These are phyloP conservation scores for Nemophila menziesii DNA, from an alignment of 257 asterid species.

Conservation along the genomic window DNA sequence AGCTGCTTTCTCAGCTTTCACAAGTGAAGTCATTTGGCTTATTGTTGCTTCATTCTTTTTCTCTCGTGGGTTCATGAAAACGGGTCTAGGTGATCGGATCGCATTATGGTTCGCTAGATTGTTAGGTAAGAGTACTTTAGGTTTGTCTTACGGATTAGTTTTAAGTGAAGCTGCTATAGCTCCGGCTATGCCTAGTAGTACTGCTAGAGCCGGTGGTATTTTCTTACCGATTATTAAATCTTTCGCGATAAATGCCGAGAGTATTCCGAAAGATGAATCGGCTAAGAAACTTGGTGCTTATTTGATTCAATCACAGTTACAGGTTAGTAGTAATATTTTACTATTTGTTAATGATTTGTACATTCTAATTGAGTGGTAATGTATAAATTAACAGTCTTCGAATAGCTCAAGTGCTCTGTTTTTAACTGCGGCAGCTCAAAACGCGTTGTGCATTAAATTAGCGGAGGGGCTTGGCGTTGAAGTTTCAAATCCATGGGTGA, in stretches of 20 bases:
- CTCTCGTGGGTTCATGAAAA: slow-evolving; percentile 61
- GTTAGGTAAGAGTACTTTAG: slow-evolving; percentile 60
- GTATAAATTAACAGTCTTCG: slow-evolving; percentile 40
- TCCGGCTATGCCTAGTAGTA: slow-evolving; percentile 74
- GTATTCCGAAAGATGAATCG: slow-evolving; percentile 50
- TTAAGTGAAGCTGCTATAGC: slow-evolving; percentile 52
- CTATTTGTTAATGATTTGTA: neutral
- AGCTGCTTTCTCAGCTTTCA: slow-evolving; percentile 59
- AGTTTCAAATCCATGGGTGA: slow-evolving; percentile 48
- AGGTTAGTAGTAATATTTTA: slow-evolving; percentile 24
- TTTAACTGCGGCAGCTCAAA: slow-evolving; percentile 83
- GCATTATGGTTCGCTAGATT: slow-evolving; percentile 52
- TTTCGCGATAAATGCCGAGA: slow-evolving; percentile 37
- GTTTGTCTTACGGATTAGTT: slow-evolving; percentile 57
- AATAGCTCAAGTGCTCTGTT: slow-evolving; percentile 67
- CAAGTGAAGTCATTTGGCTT: slow-evolving; percentile 71
- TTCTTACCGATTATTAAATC: slow-evolving; percentile 73
- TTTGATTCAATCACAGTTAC: slow-evolving; percentile 62
- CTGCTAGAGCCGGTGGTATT: slow-evolving; percentile 77
- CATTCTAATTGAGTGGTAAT: neutral
- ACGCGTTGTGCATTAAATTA: slow-evolving; percentile 52
- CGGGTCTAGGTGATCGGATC: slow-evolving; percentile 75
- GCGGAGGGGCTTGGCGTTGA: slow-evolving; percentile 68
- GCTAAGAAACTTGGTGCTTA: slow-evolving; percentile 59
- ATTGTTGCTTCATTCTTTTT: slow-evolving; percentile 56